phyloP scores from a whole-genome alignment of 2,329 filamentous ascomycete genomes.

The Chrysoporthe deuterocubensis region DNA sequence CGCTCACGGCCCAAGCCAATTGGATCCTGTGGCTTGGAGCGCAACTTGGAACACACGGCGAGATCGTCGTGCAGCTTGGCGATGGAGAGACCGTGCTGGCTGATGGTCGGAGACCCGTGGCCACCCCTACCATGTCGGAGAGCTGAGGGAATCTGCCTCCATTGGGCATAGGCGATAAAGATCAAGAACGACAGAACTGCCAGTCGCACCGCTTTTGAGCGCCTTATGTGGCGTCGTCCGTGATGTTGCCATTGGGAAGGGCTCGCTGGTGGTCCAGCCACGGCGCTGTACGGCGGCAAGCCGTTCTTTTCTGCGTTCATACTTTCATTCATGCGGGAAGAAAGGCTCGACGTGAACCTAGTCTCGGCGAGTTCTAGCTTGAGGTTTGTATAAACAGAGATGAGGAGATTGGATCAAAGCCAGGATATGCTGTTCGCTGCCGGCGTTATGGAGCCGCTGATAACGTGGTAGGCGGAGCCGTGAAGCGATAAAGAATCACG shows the following conservation, averaged over 20 bases:
- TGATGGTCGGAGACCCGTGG: conserved; percentile 11
- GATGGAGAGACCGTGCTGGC: conserved; percentile 49
- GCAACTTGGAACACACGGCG: conserved; percentile 59
- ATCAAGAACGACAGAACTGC: conserved; percentile 51
- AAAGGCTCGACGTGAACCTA: no score
- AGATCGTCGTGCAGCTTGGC: conserved; percentile 59
- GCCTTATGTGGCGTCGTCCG: conserved; percentile 42
- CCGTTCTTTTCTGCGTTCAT: conserved; percentile 44
- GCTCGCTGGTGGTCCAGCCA: conserved; percentile 35
- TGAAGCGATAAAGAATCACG: no score
- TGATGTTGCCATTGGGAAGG: conserved; percentile 24
- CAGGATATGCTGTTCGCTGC: not conserved
- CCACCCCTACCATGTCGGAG: conserved; percentile 12
- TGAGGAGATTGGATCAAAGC: not conserved
- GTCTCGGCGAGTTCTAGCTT: no score
- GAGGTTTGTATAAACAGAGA: not conserved
- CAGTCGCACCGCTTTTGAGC: conserved; percentile 49
- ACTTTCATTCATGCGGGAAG: not conserved
- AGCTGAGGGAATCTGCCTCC: conserved; percentile 41
- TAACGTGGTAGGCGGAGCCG: conserved; percentile 2
- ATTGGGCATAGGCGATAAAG: conserved; percentile 52
- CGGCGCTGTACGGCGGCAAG: conserved; percentile 50
- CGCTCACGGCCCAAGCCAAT: conserved; percentile 58
- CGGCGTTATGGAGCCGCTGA: conserved; percentile 11
- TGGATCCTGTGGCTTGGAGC: conserved; percentile 58